Evolutionary conservation across 139 green algal species (phyloP).

Genomic region (Chlorella sp.): DNA sequence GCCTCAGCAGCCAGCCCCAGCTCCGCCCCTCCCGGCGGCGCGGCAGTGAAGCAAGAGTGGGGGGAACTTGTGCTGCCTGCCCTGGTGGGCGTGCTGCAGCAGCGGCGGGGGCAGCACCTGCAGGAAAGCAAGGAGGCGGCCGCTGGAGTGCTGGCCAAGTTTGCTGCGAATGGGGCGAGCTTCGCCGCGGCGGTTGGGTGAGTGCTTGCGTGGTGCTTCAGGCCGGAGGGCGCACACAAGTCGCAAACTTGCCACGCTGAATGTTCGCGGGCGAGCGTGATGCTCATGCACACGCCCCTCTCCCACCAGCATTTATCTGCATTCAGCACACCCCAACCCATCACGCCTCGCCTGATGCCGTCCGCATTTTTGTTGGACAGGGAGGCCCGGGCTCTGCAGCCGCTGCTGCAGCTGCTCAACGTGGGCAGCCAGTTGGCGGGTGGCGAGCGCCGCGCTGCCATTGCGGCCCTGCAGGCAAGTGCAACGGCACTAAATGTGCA

Average conservation of each 20-base stretch:
- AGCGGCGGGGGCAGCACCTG: constrained; percentile 3
- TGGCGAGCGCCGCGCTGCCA: constrained; percentile 15
- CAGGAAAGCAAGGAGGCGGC: constrained; percentile 33
- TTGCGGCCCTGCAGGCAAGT: constrained; percentile 11
- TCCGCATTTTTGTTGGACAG: no score
- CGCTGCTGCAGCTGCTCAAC: constrained; percentile 29
- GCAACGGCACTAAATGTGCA: no score
- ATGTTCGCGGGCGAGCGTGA: no score
- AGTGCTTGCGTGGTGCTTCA: background rate
- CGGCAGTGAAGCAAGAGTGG: background rate
- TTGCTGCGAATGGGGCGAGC: background rate
- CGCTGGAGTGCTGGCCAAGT: background rate
- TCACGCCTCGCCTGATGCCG: no score
- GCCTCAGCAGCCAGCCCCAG: no score
- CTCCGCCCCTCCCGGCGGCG: background rate
- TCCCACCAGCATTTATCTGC: no score
- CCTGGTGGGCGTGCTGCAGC: constrained; percentile 2
- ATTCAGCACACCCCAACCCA: no score
- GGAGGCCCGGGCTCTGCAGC: background rate
- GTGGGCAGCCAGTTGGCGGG: constrained; percentile 15
- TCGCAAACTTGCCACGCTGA: no score
- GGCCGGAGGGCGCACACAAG: no score
- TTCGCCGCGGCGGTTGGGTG: background rate
- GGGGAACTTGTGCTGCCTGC: constrained; percentile 9
- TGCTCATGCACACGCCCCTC: no score